Conservation (phyloP, 345 rosid species). For the Eucalyptus cloeziana region DNA sequence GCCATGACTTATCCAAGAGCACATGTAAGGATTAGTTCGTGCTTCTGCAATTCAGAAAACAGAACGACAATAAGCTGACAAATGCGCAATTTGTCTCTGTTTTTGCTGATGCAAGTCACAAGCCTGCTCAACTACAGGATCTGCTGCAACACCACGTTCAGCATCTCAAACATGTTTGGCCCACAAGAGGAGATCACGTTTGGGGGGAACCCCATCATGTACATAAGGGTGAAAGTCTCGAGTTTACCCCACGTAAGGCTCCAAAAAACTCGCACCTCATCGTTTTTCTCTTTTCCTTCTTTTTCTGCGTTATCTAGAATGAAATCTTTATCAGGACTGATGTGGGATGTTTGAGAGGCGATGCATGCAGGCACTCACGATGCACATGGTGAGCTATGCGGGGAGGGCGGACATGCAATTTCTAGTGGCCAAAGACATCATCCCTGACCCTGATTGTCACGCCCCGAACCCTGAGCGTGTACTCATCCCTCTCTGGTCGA, state of each 20-base stretch:
- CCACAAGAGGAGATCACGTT: constrained; percentile 38
- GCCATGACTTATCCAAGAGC: constrained; percentile 19
- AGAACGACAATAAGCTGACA: background rate
- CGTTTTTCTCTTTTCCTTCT: background rate
- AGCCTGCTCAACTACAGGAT: constrained; percentile 29
- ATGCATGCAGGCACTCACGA: background rate
- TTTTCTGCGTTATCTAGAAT: too few species aligned
- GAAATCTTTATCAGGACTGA: background rate
- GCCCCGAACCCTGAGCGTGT: too few species aligned
- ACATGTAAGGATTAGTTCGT: constrained; percentile 5
- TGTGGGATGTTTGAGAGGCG: too few species aligned
- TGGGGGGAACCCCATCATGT: background rate
- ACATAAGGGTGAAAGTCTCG: constrained; percentile 17
- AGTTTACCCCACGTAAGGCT: constrained; percentile 31
- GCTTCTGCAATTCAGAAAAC: background rate
- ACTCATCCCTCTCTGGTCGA: too few species aligned
- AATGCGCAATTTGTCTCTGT: background rate
- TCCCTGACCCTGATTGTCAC: constrained; percentile 60
- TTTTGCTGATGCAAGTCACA: constrained; percentile 16
- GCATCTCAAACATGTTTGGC: constrained; percentile 42
- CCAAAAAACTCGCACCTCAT: background rate
- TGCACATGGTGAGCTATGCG: constrained; percentile 68
- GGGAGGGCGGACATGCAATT: constrained; percentile 53
- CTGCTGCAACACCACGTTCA: constrained; percentile 34
- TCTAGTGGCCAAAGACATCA: constrained; percentile 47